Base-by-base conservation (phyloP, 2,329 filamentous ascomycete species). In the Aspergillus pseudoglaucus region DNA sequence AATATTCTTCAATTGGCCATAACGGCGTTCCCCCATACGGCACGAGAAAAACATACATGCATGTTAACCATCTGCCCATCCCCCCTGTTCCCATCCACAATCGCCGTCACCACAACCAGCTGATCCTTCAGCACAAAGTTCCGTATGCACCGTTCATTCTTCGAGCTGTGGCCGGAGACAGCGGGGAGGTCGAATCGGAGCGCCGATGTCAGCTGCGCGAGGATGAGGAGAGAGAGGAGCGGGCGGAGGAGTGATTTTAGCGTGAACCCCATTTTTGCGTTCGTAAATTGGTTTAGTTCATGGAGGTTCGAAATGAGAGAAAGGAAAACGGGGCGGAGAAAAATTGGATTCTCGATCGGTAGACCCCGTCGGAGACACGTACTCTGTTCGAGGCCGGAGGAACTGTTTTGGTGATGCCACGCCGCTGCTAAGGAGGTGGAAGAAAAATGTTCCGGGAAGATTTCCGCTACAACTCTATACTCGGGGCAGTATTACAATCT, bases 1-100 rank as follows among this genome's bases (percentile, higher is more conserved):
- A 30, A 22, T 17, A 12, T 30, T 3, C 14, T 30, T 10, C 20
- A 4, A 42, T 27, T 25, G 15, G 12, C 2, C 14, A 5, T 10
- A 30, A 30, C 4, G 25, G 25, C 25, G 10, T 30, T 4, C 6
- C 37, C 17, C 20, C 3, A 9, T 4, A 17, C 9, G 18, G 38
- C 12, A 40, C 18, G 18, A 17, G 30, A 42, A 23, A 23, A 38
- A 64, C 62, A 55, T 76, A 96, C 91, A 73, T 95, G 85, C 79
- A 98, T 93, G 70, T 97, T 95, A 55, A 97, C 82, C 60, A 81
- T 75, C 82, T 95, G 90, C 46, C 93, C 93, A 76, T 98, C 93
- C 49, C 90, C 91, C 72, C 85, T 88, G 57, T 75, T 75, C n/a
- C 93, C 93, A 66, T 85, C 82, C 48, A 95, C 79, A 50, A 83